These are phyloP conservation scores for Selenicereus undatus DNA, from an alignment of 148 eudicot genomes.

Conservation along the genomic window DNA sequence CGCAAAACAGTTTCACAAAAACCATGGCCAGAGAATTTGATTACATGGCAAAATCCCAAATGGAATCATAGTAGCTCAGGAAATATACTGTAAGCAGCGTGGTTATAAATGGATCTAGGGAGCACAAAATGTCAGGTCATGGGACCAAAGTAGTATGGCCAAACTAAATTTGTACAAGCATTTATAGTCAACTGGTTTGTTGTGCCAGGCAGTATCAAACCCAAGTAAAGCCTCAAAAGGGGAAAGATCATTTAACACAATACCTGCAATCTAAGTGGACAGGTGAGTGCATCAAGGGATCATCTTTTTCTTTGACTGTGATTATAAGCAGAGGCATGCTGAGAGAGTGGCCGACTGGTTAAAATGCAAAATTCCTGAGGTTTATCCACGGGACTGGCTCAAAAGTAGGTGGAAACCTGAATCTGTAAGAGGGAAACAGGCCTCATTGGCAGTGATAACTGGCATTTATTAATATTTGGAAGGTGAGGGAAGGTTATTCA, in stretches of 20 bases:
- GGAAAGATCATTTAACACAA: neutral
- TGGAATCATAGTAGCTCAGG: neutral
- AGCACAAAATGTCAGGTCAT: neutral
- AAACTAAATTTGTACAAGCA: neutral
- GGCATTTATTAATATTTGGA: neutral
- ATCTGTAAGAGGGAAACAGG: constrained; percentile 3
- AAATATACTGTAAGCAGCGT: neutral
- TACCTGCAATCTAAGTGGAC: neutral
- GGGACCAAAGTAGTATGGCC: neutral
- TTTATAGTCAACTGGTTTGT: neutral
- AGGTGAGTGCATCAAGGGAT: neutral
- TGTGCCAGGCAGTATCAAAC: neutral
- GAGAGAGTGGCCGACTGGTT: neutral
- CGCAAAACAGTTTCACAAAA: neutral
- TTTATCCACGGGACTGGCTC: neutral
- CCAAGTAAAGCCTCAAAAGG: neutral
- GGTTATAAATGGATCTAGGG: neutral
- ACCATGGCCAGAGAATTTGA: neutral
- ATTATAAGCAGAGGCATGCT: neutral
- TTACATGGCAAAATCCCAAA: neutral
- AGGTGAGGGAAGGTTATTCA: neutral
- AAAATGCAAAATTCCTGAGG: neutral
- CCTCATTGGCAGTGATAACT: neutral
- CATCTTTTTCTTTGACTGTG: neutral
- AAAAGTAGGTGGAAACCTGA: neutral